A percentile compares a stretch with the other conserved stretches of the same genome.
These are phyloP conservation scores for Russula dissimulans DNA, from an alignment of 768 basidiomycete genomes.

Conservation along the genomic window DNA sequence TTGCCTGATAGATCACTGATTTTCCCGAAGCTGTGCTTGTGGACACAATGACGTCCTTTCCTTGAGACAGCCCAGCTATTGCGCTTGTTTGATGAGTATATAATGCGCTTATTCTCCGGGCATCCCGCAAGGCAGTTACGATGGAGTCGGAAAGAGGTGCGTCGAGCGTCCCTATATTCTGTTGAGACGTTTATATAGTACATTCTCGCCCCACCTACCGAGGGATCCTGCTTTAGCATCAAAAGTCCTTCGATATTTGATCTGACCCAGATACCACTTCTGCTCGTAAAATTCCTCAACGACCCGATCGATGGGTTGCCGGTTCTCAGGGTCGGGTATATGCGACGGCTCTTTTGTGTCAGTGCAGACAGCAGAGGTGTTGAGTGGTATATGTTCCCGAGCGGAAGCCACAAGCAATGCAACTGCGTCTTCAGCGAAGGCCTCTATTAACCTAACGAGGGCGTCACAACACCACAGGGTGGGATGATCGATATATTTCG, in stretches of 20 bases:
- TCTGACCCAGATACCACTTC: constrained; percentile 64
- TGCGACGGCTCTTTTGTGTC: constrained; percentile 4
- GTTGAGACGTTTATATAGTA: background rate
- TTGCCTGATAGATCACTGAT: constrained; percentile 78
- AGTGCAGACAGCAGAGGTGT: constrained; percentile 32
- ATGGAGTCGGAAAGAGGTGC: constrained; percentile 52
- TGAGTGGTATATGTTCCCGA: constrained; percentile 59
- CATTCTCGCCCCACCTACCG: constrained; percentile 32
- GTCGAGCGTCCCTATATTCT: constrained; percentile 37
- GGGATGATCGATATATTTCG: constrained; percentile 30
- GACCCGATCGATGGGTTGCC: constrained; percentile 50
- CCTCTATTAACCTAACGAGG: constrained; percentile 45
- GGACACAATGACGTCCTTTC: constrained; percentile 74
- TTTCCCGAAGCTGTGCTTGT: constrained; percentile 88
- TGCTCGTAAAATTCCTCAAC: constrained; percentile 49
- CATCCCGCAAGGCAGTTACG: constrained; percentile 41
- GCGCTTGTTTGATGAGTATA: constrained; percentile 68
- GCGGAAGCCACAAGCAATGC: constrained; percentile 57
- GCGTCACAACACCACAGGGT: background rate
- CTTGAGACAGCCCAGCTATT: constrained; percentile 48
- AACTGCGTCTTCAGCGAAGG: constrained; percentile 55
- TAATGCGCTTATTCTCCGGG: constrained; percentile 52
- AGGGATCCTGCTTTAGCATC: constrained; percentile 42
- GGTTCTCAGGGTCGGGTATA: constrained; percentile 35
- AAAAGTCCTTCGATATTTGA: constrained; percentile 46